Evolutionary conservation across 2,329 filamentous ascomycete species (phyloP).

Genomic region (Ophidiomyces ophidiicola): DNA sequence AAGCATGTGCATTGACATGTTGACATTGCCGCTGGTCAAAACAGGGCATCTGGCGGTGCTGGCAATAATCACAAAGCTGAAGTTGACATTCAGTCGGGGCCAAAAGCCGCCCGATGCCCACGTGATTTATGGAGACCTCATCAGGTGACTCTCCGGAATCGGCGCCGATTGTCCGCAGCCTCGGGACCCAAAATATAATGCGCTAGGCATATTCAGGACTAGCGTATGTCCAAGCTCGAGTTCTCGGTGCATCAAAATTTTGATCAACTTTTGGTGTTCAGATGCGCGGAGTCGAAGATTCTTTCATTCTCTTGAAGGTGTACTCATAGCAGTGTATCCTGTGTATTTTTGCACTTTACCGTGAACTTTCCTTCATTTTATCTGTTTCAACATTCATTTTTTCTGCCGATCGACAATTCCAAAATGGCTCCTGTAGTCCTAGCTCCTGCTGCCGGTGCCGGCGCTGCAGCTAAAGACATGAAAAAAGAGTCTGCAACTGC

Average conservation of each 20-base stretch:
- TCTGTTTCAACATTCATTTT: neutral
- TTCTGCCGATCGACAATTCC: neutral
- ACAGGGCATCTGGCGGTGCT: no score
- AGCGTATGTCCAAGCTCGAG: neutral
- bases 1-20: no score
- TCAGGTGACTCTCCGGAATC: no score
- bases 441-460: constrained; percentile 24
- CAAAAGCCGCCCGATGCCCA: no score
- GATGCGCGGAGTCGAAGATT: neutral
- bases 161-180: no score
- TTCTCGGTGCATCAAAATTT: neutral
- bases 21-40: no score
- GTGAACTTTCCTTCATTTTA: constrained; percentile 1
- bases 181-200: no score
- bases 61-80: no score
- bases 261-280: neutral
- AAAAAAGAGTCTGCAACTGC: constrained; percentile 85
- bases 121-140: no score
- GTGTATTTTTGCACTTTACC: neutral
- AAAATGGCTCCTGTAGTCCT: constrained; percentile 45
- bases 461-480: constrained; percentile 45
- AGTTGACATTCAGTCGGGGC: no score
- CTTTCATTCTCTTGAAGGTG: constrained; percentile 6
- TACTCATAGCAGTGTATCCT: neutral
- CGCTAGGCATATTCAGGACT: no score